A percentile compares a stretch with the other conserved stretches of the same genome.
Conservation (phyloP, 345 rosid genomes). For the Eucalyptus rudis region DNA sequence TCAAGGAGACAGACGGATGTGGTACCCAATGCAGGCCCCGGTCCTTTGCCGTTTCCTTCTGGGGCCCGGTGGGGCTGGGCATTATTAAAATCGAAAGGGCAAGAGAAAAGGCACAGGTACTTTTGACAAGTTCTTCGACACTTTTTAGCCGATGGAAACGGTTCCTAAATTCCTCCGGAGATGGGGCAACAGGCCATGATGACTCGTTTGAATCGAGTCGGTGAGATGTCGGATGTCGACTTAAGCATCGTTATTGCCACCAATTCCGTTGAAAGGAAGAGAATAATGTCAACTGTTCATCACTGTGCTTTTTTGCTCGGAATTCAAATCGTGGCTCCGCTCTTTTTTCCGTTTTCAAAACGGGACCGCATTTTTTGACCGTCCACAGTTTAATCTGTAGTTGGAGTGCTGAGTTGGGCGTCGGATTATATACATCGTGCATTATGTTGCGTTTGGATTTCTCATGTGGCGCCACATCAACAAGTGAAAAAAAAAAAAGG, state of each 20-base stretch:
- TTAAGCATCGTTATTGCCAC: background rate
- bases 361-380: background rate
- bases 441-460: background rate
- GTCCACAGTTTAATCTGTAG: background rate
- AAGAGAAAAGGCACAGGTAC: background rate
- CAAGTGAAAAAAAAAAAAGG: background rate
- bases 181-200: background rate
- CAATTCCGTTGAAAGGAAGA: background rate
- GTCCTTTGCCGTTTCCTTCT: background rate
- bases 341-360: background rate
- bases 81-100: background rate
- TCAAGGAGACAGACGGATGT: background rate
- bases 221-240: background rate
- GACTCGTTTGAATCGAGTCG: background rate
- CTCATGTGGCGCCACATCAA: fast-evolving
- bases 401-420: background rate
- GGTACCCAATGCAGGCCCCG: background rate
- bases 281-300: background rate
- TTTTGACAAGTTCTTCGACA: background rate
- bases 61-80: background rate
- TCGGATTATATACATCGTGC: background rate
- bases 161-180: background rate
- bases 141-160: background rate
- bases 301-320: background rate
- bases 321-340: background rate